Conservation (phyloP, 2,329 filamentous ascomycete species). For the Hypoxylon sp. region DNA sequence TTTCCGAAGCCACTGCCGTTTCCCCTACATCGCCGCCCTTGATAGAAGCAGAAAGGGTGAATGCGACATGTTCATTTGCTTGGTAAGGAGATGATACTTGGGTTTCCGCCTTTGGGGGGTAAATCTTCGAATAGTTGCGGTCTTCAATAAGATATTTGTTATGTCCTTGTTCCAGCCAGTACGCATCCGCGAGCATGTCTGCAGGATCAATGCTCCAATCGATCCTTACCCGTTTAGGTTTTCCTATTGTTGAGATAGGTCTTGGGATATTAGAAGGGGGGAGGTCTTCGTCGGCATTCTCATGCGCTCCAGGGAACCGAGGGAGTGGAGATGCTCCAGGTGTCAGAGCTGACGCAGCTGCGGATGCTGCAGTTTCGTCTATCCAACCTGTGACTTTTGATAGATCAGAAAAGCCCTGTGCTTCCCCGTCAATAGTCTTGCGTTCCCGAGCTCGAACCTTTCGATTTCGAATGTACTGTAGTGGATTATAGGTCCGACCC, state of each 20-base stretch:
- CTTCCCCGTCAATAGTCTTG: conserved; percentile 79
- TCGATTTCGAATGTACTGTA: conserved; percentile 93
- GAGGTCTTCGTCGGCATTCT: conserved; percentile 58
- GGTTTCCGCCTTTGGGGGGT: conserved; percentile 58
- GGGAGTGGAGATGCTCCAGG: conserved; percentile 61
- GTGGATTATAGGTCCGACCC: conserved; percentile 86
- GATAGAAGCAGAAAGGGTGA: conserved; percentile 21
- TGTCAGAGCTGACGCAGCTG: conserved; percentile 57
- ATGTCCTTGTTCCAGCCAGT: conserved; percentile 87
- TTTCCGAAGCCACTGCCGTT: conserved; percentile 30
- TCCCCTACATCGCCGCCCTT: conserved; percentile 39
- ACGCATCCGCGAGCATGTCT: conserved; percentile 89
- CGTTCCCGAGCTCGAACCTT: conserved; percentile 86
- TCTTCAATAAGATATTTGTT: conserved; percentile 89
- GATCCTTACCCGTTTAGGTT: conserved; percentile 79
- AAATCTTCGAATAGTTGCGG: conserved; percentile 81
- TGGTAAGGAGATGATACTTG: conserved; percentile 39
- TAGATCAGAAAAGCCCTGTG: conserved; percentile 83
- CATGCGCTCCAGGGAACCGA: conserved; percentile 63
- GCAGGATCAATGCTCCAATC: conserved; percentile 89
- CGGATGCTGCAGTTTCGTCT: conserved; percentile 72
- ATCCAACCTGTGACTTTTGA: conserved; percentile 83
- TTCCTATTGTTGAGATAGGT: conserved; percentile 64
- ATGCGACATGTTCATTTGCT: conserved; percentile 39
- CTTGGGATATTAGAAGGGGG: conserved; percentile 58